Base-by-base conservation (phyloP, 768 basidiomycete genomes). In the Melanogaster broomeanus region DNA sequence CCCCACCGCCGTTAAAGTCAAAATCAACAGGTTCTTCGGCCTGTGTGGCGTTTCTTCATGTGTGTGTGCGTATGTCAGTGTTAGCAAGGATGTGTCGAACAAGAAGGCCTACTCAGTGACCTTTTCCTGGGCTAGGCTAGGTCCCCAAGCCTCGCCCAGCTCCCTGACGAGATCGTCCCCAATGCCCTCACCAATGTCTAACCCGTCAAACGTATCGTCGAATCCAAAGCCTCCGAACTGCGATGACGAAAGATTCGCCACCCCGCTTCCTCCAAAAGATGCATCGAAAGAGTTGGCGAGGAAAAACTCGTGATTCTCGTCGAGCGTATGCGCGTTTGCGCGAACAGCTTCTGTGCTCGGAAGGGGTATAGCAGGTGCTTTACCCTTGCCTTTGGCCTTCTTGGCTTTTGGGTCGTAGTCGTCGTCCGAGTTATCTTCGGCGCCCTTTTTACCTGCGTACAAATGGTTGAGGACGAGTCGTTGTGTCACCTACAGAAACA, bases 91-190 rank as follows among this genome's bases (percentile, higher is more conserved):
- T 12, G 28, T 9, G 15, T 18, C 18, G 35, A 41, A 48, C 27
- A 45, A 34, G 34, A 16, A 18, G n/a, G 21, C 45, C 35, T 61
- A 67, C 66, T 55, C 49, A 39, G 52, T 28, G 6, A 25, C 43
- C 16, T 41, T 58, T 18, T 56, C 52, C 9, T 49, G 39, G 37
- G 45, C 15, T 4, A 46, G 51, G 42, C 42, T 48, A 25, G 38
- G 73, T 18, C 77, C 81, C 88, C 89, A 90, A 21, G 76, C 83
- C 59, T 83, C 82, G 27, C 88, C 90, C 3, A 92, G 74, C 59
- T 92, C 89, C 54, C 75, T 77, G 8, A 85, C 87, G 24, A 92
- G 71, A 58, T 91, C 90, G 41, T 89, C 88, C 4, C 84, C 87
- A 16, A 91, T 67, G 19, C 78, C 83, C 7, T 74, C 79, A n/a